Evolutionary conservation across 2,329 filamentous ascomycete genomes (phyloP), one percentile per base, ranked within the genome.

Genomic region (Fusarium piperis): DNA sequence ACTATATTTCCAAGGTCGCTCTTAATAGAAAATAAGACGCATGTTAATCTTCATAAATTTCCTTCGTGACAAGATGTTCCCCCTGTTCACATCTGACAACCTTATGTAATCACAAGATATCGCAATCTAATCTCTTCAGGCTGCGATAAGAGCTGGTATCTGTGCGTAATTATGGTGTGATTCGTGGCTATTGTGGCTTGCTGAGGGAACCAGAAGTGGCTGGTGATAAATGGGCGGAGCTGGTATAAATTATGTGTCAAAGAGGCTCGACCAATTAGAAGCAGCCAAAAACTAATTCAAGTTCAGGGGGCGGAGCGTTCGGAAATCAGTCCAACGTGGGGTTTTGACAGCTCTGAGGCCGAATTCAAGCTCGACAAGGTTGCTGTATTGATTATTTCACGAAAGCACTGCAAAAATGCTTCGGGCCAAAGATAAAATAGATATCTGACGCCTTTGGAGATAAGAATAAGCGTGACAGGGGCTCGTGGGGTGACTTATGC

Each of bases 271-370:
- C 59, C 59, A 62, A 5, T 62, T 10, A 62, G 18, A 33, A 18
- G 35, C n/a, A 20, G 48, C 33, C 36, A 28, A 62, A 62, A 62
- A 55, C 46, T 62, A 62, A 62, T 62, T 33, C 48, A 26, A 59
- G 33, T 28, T 18, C 33, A 55, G 18, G 46, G 20, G 48, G 35
- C 59, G 46, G 44, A 55, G 59, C 59, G 26, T 16, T 30, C 35
- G 35, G 51, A 26, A 41, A 33, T 55, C 28, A 33, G 32, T 58
- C 26, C 55, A 58, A 18, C 36, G 55, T 58, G 36, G 55, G 55
- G 55, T 58, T 15, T 32, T 58, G 33, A 56, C 53, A 56, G 53
- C 33, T 56, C 53, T 20, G 53, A 38, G 53, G 35, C 35, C 39
- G 23, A 39, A 39, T 35, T 36, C n/a, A 20, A 56, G 16, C 53